phyloP scores from a whole-genome alignment of 768 basidiomycete genomes.

The Termitomyces sp. region DNA sequence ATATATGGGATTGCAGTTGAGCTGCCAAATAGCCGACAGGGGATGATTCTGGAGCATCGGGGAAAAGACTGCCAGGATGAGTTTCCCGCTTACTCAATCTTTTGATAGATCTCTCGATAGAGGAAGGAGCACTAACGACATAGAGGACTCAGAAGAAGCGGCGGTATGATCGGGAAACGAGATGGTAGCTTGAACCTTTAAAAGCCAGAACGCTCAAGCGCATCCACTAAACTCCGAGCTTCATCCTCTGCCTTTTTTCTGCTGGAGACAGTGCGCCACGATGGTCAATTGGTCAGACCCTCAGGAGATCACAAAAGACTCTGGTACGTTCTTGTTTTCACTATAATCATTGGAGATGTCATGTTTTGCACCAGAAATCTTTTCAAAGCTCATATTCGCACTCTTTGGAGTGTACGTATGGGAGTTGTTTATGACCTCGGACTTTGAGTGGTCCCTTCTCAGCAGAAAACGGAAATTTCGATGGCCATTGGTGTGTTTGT shows the following conservation, averaged over 20 bases:
- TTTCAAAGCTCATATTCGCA: constrained; percentile 56
- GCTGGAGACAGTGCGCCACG: background rate
- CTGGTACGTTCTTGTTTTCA: constrained; percentile 24
- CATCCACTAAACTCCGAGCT: background rate
- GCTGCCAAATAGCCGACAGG: constrained; percentile 6
- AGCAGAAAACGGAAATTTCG: constrained; percentile 53
- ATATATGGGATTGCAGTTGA: constrained; percentile 4
- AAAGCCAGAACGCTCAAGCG: constrained; percentile 6
- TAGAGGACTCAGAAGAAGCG: constrained; percentile 17
- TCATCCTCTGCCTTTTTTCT: background rate
- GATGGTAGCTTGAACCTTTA: constrained; percentile 6
- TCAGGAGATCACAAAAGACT: constrained; percentile 38
- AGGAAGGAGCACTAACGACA: constrained; percentile 13
- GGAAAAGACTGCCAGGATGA: background rate
- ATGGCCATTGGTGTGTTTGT: constrained; percentile 62
- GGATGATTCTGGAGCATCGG: background rate
- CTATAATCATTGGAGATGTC: background rate
- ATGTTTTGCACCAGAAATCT: constrained; percentile 38
- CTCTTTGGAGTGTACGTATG: constrained; percentile 66
- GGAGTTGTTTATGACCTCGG: constrained; percentile 60
- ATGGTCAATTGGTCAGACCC: constrained; percentile 49
- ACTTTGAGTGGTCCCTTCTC: constrained; percentile 67
- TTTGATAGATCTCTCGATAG: constrained; percentile 1
- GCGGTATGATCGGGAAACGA: constrained; percentile 21
- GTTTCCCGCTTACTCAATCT: background rate